Conservation (phyloP, 2,329 filamentous ascomycete species). For the Botrytis fabae region DNA sequence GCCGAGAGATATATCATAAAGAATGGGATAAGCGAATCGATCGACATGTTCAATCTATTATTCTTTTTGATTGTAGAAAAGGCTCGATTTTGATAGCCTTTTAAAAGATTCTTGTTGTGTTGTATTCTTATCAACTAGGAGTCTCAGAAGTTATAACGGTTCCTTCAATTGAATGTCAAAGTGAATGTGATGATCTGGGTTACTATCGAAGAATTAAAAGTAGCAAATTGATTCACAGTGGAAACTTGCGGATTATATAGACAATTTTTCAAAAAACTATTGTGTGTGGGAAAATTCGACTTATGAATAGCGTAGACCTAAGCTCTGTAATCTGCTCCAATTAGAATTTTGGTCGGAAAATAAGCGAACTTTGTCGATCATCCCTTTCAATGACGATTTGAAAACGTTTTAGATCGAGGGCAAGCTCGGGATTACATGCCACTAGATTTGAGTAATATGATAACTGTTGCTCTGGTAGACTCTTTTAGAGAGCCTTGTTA, state of each 20-base stretch:
- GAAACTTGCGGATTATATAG: not conserved
- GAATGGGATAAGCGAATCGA: not conserved
- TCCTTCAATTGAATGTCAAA: not conserved
- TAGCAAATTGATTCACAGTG: too few relatives aligned
- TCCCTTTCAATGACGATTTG: too few relatives aligned
- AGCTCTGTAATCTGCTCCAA: not conserved
- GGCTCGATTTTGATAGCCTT: too few relatives aligned
- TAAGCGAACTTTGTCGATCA: not conserved
- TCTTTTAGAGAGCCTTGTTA: too few relatives aligned
- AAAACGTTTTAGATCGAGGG: too few relatives aligned
- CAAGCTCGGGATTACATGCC: too few relatives aligned
- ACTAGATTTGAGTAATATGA: too few relatives aligned
- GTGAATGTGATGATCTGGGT: not conserved
- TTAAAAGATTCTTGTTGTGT: too few relatives aligned
- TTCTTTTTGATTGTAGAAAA: too few relatives aligned
- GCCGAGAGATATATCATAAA: accelerated
- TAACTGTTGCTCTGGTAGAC: too few relatives aligned
- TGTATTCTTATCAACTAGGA: not conserved
- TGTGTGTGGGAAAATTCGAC: not conserved
- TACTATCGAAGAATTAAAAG: not conserved
- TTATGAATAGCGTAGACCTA: not conserved
- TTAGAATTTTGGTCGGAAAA: not conserved
- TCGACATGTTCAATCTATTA: too few relatives aligned
- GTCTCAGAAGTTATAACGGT: not conserved
- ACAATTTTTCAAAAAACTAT: not conserved